Evolutionary conservation across 345 rosid genomes (phyloP), one percentile per base, ranked within the genome.

Genomic region (Erodium maritimum): DNA sequence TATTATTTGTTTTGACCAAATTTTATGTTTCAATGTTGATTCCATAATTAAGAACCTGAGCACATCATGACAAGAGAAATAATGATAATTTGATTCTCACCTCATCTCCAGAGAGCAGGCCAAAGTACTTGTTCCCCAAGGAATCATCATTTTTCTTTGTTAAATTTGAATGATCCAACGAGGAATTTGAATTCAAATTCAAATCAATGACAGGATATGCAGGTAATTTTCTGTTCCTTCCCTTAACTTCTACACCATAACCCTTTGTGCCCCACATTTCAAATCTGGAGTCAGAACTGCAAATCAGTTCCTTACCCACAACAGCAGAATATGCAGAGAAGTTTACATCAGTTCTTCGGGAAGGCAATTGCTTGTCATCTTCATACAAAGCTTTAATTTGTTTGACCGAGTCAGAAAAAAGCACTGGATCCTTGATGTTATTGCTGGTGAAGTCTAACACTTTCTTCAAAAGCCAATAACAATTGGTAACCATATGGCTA

Each of bases 201-300:
- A 80, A 57, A 65, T 85, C 95, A 66, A 78, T 79, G 63, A 71
- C 72, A 62, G 72, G 82, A 67, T 84, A 72, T 48, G 90, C 93
- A 0, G 95, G 99, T 68, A 80, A 70, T 55, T 74, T 83, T 72
- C 81, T 82, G 65, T 78, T 83, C 66, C 91, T 76, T 71, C 93
- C 87, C 71, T 81, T 75, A 37, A 82, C 76, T 14, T 88, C 85
- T 70, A 82, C 65, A 67, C 74, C 76, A 73, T 84, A 84, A 46
- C 98, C 98, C 65, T 86, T 91, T 6, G 94, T 88, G 33, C 87
- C 95, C 96, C 95, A 88, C 19, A 91, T 87, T 78, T 91, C 98
- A 55, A 79, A 88, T 79, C 96, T 82, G 22, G 96, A 84, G 74
- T 91, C 96, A 46, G 78, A 68, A 63, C 71, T 53, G 71, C 98